Evolutionary conservation across 208 protist species (phyloP), one percentile per base, ranked within the genome.

Genomic region (Herpetomonas samuelpessoai): DNA sequence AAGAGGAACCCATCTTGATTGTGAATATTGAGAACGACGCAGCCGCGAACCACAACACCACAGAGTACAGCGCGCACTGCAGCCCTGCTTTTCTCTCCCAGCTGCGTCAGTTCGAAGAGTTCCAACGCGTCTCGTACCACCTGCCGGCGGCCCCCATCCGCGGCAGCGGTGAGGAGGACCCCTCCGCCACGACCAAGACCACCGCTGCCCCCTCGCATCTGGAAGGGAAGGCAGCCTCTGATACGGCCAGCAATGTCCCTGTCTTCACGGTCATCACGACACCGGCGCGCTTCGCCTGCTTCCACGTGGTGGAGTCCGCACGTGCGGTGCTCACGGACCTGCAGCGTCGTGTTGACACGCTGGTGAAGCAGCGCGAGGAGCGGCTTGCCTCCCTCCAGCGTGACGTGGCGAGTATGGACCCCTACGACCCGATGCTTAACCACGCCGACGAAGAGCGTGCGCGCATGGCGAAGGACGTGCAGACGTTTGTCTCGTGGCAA

Each of bases 231-330:
- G 38, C 10, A 0, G 22, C 44, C 27, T 18, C 6, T 39, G 22
- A 3, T 2, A 31, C 35, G 1, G 3, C 16, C 14, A 49, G 4
- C 1, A 9, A 21, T 1, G 44, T 48, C 16, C 58, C 61, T 1
- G 53, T 74, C 10, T 64, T 57, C 19, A 50, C 68, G 0, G 68
- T 74, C 16, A 41, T 80, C 21, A 64, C 74, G 22, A 72, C 63
- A 0, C 74, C 74, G 2, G 45, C 67, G 0, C 74, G 74, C 41
- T 80, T 71, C 68, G 61, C 69, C 3, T 27, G 71, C 2, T 53
- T 79, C 50, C 76, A 81, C 46, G 51, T 88, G 47, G 70, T 70
- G 29, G 74, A 88, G 31, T 29, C 62, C 24, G 63, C 72, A 29
- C 24, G 65, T 6, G 65, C 64, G 16, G 67, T 68, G 7, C 29